Conservation (phyloP, 495 filamentous ascomycete genomes). For the Podospora conica region DNA sequence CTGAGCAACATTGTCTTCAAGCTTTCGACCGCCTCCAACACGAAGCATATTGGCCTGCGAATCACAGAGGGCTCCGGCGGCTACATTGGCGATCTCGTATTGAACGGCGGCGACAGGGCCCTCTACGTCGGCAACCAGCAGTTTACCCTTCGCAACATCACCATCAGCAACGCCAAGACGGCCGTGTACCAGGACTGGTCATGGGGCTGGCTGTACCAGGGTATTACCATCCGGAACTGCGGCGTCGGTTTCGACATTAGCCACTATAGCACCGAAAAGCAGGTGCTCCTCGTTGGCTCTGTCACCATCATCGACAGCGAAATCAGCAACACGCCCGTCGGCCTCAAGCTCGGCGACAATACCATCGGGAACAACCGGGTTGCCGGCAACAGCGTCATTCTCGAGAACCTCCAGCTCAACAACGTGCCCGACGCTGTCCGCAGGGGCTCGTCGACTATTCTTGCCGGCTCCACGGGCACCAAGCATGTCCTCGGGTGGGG, state of each 20-base stretch:
- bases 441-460: slow-evolving; percentile 40
- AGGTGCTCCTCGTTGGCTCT: slow-evolving; percentile 58
- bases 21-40: slow-evolving; percentile 51
- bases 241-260: slow-evolving; percentile 60
- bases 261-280: slow-evolving; percentile 25
- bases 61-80: slow-evolving; percentile 71
- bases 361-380: slow-evolving; percentile 35
- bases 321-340: slow-evolving; percentile 59
- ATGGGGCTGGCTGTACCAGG: slow-evolving; percentile 64
- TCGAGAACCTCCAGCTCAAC: slow-evolving; percentile 62
- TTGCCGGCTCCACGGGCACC: slow-evolving; percentile 50
- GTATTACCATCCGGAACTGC: slow-evolving; percentile 58
- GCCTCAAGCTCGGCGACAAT: slow-evolving; percentile 43
- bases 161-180: slow-evolving; percentile 50
- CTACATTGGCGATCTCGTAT: slow-evolving; percentile 66
- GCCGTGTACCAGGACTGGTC: slow-evolving; percentile 47
- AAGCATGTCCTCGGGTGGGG: slow-evolving; percentile 46
- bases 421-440: slow-evolving; percentile 52
- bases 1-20: slow-evolving; percentile 67
- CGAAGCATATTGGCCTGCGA: slow-evolving; percentile 66
- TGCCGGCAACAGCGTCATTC: slow-evolving; percentile 45
- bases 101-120: slow-evolving; percentile 62
- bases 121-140: slow-evolving; percentile 69
- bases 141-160: slow-evolving; percentile 70
- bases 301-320: slow-evolving; percentile 71